Evolutionary conservation across 2,329 filamentous ascomycete genomes (phyloP).

Genomic region (Amesomyces nigricolor): DNA sequence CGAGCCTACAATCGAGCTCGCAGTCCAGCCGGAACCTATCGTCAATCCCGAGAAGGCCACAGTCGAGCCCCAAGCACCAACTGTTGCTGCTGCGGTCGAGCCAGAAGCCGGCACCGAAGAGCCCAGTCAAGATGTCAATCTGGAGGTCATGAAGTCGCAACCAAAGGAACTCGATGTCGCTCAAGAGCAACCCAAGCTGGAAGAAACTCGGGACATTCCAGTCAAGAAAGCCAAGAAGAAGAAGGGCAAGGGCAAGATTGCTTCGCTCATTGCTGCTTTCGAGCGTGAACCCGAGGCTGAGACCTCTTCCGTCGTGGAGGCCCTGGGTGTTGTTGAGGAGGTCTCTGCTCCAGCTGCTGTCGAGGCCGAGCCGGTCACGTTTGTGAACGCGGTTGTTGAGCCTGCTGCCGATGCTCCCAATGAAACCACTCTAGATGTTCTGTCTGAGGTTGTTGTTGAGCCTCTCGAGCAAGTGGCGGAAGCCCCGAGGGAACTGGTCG

Average conservation of each 20-base stretch:
- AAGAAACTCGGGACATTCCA: too few species aligned
- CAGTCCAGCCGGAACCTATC: neutral
- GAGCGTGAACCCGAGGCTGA: conserved; percentile 9
- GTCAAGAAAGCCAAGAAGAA: conserved; percentile 16
- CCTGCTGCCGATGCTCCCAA: neutral
- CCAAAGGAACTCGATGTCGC: too few species aligned
- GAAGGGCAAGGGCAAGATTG: conserved; percentile 24
- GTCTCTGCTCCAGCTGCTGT: neutral
- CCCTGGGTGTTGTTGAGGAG: neutral
- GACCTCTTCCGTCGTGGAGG: neutral
- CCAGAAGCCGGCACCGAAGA: neutral
- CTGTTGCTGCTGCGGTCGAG: neutral
- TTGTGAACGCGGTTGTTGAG: neutral
- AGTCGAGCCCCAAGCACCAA: neutral
- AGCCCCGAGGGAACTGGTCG: neutral
- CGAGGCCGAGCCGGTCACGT: neutral
- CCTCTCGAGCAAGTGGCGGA: neutral
- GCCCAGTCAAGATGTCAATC: too few species aligned
- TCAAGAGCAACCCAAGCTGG: too few species aligned
- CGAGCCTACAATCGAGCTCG: neutral
- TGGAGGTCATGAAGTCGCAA: too few species aligned
- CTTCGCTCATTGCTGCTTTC: neutral
- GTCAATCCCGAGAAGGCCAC: neutral
- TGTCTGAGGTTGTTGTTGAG: neutral
- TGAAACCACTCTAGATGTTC: neutral